phyloP scores from a whole-genome alignment of 192 early-diverging fungal genomes.

The Podila epicladia region DNA sequence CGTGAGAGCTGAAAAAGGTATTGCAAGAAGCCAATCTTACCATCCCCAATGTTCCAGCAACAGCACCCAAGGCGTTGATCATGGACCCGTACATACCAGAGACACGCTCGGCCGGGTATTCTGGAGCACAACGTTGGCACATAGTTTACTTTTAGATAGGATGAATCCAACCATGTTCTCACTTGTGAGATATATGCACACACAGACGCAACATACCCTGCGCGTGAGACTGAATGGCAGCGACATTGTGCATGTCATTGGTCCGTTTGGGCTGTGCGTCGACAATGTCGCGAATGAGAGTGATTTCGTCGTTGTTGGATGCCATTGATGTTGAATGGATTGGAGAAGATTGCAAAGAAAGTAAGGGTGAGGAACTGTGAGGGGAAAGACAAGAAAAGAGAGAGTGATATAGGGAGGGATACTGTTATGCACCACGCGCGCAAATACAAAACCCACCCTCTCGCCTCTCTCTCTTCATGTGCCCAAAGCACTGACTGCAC shows the following conservation, averaged over 20 bases:
- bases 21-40: slow-evolving; percentile 11
- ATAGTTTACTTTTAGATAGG: neutral
- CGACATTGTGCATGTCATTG: slow-evolving; percentile 25
- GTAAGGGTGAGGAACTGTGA: neutral
- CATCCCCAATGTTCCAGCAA: slow-evolving; percentile 33
- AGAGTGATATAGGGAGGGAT: neutral
- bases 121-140: neutral
- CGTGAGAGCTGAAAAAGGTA: neutral
- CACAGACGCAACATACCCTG: slow-evolving; percentile 13
- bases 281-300: slow-evolving; percentile 6
- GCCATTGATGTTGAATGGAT: neutral
- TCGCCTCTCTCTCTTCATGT: too few relatives aligned
- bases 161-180: neutral
- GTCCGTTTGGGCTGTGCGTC: slow-evolving; percentile 34
- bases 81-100: slow-evolving; percentile 39
- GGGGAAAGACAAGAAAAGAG: neutral
- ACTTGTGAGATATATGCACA: neutral
- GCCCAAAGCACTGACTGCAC: too few relatives aligned
- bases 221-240: slow-evolving; percentile 15
- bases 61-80: slow-evolving; percentile 33
- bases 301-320: neutral
- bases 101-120: slow-evolving; percentile 35
- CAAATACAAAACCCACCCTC: too few relatives aligned
- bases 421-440: too few relatives aligned
- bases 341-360: too few relatives aligned